Evolutionary conservation across 2,329 filamentous ascomycete genomes (phyloP).

Genomic region (Colletotrichum sp.): DNA sequence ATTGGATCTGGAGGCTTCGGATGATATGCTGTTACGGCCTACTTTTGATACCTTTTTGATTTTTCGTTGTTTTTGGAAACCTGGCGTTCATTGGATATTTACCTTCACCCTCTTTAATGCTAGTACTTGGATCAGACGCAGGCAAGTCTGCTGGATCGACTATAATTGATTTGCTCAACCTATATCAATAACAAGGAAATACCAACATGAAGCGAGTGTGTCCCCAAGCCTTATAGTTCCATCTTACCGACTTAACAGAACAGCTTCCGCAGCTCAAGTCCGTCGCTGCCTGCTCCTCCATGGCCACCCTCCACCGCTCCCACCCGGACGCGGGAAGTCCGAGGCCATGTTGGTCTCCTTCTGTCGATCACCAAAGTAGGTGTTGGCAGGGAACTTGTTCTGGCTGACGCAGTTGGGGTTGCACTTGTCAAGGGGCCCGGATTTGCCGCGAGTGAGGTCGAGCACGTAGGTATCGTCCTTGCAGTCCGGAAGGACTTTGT

Average conservation of each 20-base stretch:
- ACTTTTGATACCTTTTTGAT: slow-evolving; percentile 5
- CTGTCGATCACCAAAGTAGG: slow-evolving; percentile 19
- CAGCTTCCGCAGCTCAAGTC: not conserved
- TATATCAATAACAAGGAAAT: not conserved
- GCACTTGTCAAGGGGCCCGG: slow-evolving; percentile 19
- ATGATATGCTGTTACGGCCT: not conserved
- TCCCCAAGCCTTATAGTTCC: not conserved
- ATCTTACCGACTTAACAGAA: not conserved
- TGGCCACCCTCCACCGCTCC: not conserved
- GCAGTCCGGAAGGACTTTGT: slow-evolving; percentile 17
- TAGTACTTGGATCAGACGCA: not conserved
- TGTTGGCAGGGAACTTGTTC: slow-evolving; percentile 18
- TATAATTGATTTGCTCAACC: not conserved
- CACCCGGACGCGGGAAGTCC: not conserved
- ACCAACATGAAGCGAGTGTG: not conserved
- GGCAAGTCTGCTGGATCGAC: not conserved
- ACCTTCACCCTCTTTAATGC: not conserved
- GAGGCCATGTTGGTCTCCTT: slow-evolving; percentile 14
- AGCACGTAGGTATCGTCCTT: slow-evolving; percentile 19
- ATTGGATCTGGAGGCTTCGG: not conserved
- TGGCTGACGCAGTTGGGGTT: slow-evolving; percentile 22
- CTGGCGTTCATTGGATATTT: not conserved
- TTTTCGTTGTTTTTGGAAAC: not conserved
- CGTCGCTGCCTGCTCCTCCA: not conserved
- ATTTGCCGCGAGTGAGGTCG: slow-evolving; percentile 17